Percentiles rank a stretch among this genome's conserved stretches.
These are phyloP conservation scores for Trametes sp. DNA, from an alignment of 1,284 basidiomycete genomes.

Conservation along the genomic window DNA sequence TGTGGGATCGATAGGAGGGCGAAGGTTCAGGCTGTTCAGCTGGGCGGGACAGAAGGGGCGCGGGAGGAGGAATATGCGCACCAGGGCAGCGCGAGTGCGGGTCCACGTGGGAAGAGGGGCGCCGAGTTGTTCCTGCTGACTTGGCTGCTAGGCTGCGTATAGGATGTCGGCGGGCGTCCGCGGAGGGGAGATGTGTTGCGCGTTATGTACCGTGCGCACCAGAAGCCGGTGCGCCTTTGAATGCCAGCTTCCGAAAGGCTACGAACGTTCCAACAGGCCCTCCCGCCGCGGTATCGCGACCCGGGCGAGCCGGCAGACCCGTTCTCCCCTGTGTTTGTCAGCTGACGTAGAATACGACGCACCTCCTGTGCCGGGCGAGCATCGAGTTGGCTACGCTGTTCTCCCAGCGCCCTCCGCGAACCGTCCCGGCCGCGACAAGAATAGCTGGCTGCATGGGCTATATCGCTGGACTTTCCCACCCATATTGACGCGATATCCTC, in stretches of 20 bases:
- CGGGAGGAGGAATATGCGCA: constrained; percentile 9
- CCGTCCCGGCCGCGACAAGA: constrained; percentile 20
- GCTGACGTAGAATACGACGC: constrained; percentile 18
- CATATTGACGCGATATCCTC: constrained; percentile 27
- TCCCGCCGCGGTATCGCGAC: constrained; percentile 5
- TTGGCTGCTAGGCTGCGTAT: constrained; percentile 24
- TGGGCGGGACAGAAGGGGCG: constrained; percentile 15
- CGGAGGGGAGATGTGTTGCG: constrained; percentile 1
- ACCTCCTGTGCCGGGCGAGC: constrained; percentile 15
- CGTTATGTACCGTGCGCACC: constrained; percentile 15
- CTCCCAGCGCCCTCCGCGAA: constrained; percentile 21
- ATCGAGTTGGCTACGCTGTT: constrained; percentile 7
- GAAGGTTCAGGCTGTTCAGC: constrained; percentile 17
- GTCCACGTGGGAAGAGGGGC: constrained; percentile 28
- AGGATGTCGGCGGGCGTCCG: constrained; percentile 16
- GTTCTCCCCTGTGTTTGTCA: constrained; percentile 17
- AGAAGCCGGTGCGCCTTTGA: constrained; percentile 12
- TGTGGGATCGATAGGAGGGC: constrained; percentile 27
- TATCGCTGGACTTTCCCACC: constrained; percentile 4
- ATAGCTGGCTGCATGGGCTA: constrained; percentile 18
- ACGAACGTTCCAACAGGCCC: constrained; percentile 19
- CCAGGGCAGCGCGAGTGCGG: constrained; percentile 11
- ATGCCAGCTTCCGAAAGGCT: constrained; percentile 22
- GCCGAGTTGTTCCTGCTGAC: constrained; percentile 33
- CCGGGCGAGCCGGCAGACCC: constrained; percentile 17